Evolutionary conservation across 345 rosid genomes (phyloP), one percentile per base, ranked within the genome.

Genomic region (Isatis tinctoria): DNA sequence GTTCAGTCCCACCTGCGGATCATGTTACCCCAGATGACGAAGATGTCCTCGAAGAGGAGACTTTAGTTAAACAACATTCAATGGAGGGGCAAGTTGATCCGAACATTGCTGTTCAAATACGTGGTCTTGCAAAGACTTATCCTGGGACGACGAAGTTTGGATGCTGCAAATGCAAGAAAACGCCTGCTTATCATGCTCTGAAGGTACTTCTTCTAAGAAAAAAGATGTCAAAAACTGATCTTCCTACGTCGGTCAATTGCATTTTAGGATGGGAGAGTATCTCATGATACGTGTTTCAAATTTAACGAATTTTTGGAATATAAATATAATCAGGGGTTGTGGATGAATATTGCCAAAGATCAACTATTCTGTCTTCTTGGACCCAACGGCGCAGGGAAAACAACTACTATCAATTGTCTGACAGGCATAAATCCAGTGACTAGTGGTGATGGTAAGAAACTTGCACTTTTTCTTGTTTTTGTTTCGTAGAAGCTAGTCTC

Each of bases 341-440:
- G 97, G 91, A 79, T 91, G 80, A 94, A 91, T 72, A 84, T 88
- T 65, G 82, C 93, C 24, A 87, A 87, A 79, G 90, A 94, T 83
- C 95, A 91, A 65, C 73, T 91, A 16, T 94, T 94, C 76, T 94
- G 97, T 85, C 92, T 94, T 63, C 97, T 90, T 72, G 98, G 98
- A 67, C 98, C 93, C 74, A 94, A 91, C 52, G 95, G 98, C 58
- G 95, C 96, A 70, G 98, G 98, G 78, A 94, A 94, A 81, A 94
- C 97, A 67, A 91, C 98, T 60, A 80, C 85, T 49, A 88, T 90
- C 76, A 90, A 85, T 74, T 90, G 96, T 72, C 82, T 88, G 82
- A 90, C 97, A 28, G 97, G 98, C 76, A 78, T 91, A 69, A 81
- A 89, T 72, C 95, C 95, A 18, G 89, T 86, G 66, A 94, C 90